Percentiles rank a stretch among this genome's conserved stretches.
Conservation (phyloP, 768 basidiomycete genomes). For the Symmetrospora coprosmae region DNA sequence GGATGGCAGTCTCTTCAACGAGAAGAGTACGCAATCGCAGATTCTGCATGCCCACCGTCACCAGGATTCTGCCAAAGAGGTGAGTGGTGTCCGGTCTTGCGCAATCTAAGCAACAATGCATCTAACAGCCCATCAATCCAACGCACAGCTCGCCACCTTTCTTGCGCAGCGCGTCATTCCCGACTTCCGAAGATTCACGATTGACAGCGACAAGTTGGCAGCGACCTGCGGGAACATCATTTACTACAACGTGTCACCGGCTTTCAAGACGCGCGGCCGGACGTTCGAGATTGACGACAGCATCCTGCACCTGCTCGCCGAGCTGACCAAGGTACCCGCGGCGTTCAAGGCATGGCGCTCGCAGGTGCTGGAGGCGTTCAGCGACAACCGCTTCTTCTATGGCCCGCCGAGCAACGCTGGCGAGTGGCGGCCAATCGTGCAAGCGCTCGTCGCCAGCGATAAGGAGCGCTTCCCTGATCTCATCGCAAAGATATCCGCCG, state of each 20-base stretch:
- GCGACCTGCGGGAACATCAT: slow-evolving; percentile 68
- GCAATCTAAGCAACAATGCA: neutral
- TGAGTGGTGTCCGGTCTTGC: neutral
- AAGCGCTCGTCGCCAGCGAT: slow-evolving; percentile 67
- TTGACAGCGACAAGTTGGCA: slow-evolving; percentile 69
- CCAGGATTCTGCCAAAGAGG: slow-evolving; percentile 15
- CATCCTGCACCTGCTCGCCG: slow-evolving; percentile 54
- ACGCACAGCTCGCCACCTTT: slow-evolving; percentile 52
- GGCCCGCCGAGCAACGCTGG: slow-evolving; percentile 46
- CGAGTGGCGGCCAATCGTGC: slow-evolving; percentile 65
- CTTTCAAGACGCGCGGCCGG: slow-evolving; percentile 65
- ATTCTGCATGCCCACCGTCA: neutral
- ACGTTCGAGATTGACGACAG: slow-evolving; percentile 56
- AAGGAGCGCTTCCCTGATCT: slow-evolving; percentile 73
- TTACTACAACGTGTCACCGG: slow-evolving; percentile 67
- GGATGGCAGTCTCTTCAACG: slow-evolving; percentile 1
- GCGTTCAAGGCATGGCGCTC: slow-evolving; percentile 72
- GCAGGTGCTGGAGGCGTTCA: slow-evolving; percentile 63
- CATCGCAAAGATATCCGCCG: slow-evolving; percentile 45
- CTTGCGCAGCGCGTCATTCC: slow-evolving; percentile 58
- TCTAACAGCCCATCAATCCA: neutral
- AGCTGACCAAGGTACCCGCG: slow-evolving; percentile 56
- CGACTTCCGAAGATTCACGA: slow-evolving; percentile 58
- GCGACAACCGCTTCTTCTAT: slow-evolving; percentile 77
- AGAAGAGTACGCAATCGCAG: neutral